Evolutionary conservation across 768 basidiomycete genomes (phyloP), one percentile per base, ranked within the genome.

Genomic region (Cyclocybe aegerita): DNA sequence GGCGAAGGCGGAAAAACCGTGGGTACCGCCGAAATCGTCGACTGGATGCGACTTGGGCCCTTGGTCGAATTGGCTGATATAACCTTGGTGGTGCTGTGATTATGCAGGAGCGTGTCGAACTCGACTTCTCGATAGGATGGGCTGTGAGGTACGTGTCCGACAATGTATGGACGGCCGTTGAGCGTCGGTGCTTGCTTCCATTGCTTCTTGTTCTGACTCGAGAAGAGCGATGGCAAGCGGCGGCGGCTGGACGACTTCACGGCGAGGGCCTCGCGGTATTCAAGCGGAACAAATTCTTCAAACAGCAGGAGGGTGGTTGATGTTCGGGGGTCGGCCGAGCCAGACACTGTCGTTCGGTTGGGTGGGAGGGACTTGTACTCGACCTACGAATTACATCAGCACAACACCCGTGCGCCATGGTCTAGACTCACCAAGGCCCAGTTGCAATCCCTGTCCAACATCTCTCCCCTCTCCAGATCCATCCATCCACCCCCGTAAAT

Each of bases 231-330:
- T 3, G 85, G 85, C n/a, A 90, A 67, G 7, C 84, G 82, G n/a
- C 79, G 75, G 11, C 83, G 77, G 12, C 67, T 71, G 7, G 71
- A 72, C 0, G 76, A 71, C 3, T 79, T 74, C 11, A 77, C 72
- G 5, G 82, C 81, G 5, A 95, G 77, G 57, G 90, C 85, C 39
- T 89, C 83, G 4, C 90, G 77, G 60, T 93, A 93, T 63, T 93
- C 94, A 35, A 81, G 70, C 0, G 95, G 96, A 3, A 99, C 93
- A 48, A 92, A 90, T 67, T 98, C 97, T 68, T 99, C 94, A 56
- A 93, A 95, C 5, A 98, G 70, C 46, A 97, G 79, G 42, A 92
- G 80, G 0, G 84, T 79, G 0, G 82, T 75, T 0, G 83, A 73
- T 1, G 81, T 86, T n/a, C 93, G 79, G 0, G 90, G 90, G 62